Percentiles rank a stretch among this genome's conserved stretches.
Conservation (phyloP, 768 basidiomycete species). For the Astraeus odoratus region DNA sequence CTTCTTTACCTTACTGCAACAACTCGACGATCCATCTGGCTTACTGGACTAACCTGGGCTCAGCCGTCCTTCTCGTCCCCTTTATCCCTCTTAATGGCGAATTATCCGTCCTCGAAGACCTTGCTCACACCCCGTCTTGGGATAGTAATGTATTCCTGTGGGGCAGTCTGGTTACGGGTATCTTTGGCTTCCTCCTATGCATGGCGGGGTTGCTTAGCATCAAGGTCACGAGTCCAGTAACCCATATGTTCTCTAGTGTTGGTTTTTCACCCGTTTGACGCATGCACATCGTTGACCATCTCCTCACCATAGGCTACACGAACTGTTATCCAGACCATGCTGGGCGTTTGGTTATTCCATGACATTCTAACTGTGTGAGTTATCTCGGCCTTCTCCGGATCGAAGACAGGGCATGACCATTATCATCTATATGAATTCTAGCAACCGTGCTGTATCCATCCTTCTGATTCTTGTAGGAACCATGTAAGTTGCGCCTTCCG, state of each 20-base stretch:
- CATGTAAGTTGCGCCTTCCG: constrained; percentile 39
- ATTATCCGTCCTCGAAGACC: constrained; percentile 31
- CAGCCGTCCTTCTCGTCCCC: constrained; percentile 57
- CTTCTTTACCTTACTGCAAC: constrained; percentile 57
- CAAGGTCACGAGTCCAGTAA: constrained; percentile 76
- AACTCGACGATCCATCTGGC: constrained; percentile 69
- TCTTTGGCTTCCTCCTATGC: constrained; percentile 79
- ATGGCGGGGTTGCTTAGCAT: constrained; percentile 75
- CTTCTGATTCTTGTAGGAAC: constrained; percentile 62
- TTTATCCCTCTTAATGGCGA: constrained; percentile 57
- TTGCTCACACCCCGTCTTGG: constrained; percentile 38
- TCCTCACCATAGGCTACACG: constrained; percentile 52
- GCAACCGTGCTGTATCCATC: constrained; percentile 60
- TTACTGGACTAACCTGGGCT: constrained; percentile 73
- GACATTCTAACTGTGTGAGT: constrained; percentile 70
- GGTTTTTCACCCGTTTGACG: constrained; percentile 21
- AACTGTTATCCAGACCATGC: constrained; percentile 76
- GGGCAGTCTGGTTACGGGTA: constrained; percentile 62
- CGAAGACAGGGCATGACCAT: constrained; percentile 1
- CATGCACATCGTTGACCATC: constrained; percentile 2
- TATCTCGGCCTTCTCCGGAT: not conserved
- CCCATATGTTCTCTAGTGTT: constrained; percentile 80
- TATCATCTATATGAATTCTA: constrained; percentile 18
- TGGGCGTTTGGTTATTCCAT: constrained; percentile 71
- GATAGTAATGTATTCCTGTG: constrained; percentile 49